A percentile compares a stretch with the other conserved stretches of the same genome.
Conservation (phyloP, 208 protist species). For the Sergeia podlipaevii region DNA sequence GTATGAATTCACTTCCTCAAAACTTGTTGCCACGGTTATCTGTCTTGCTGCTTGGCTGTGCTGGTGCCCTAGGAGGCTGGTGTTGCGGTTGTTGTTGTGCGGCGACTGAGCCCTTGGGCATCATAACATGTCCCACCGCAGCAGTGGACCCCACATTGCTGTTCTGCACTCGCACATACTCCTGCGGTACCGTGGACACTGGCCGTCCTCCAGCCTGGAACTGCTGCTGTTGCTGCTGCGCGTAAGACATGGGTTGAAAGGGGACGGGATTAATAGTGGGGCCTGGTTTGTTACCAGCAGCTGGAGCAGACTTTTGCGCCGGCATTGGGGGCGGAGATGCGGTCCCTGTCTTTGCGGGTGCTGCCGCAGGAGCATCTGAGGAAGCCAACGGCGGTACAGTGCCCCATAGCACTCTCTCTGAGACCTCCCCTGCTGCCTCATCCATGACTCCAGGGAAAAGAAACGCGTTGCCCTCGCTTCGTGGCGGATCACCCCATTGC, state of each 20-base stretch:
- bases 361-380: neutral
- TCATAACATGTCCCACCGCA: conserved; percentile 57
- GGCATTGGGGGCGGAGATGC: neutral
- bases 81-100: neutral
- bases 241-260: conserved; percentile 68
- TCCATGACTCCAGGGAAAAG: conserved; percentile 85
- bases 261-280: conserved; percentile 51
- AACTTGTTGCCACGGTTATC: conserved; percentile 1
- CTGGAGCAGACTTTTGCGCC: neutral
- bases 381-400: conserved; percentile 13
- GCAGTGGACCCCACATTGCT: conserved; percentile 46
- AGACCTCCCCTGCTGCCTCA: conserved; percentile 40
- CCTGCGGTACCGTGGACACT: conserved; percentile 35
- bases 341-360: neutral
- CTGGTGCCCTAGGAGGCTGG: neutral
- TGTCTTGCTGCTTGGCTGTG: neutral
- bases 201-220: conserved; percentile 9
- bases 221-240: conserved; percentile 30
- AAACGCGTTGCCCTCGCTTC: conserved; percentile 70
- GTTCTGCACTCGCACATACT: conserved; percentile 84
- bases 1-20: neutral
- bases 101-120: conserved; percentile 34
- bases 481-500: conserved; percentile 97
- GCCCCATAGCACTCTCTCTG: conserved; percentile 12
- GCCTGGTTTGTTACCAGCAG: neutral